These are phyloP conservation scores for Sporisorium graminicola DNA, from an alignment of 1,284 basidiomycete genomes.

Conservation along the genomic window DNA sequence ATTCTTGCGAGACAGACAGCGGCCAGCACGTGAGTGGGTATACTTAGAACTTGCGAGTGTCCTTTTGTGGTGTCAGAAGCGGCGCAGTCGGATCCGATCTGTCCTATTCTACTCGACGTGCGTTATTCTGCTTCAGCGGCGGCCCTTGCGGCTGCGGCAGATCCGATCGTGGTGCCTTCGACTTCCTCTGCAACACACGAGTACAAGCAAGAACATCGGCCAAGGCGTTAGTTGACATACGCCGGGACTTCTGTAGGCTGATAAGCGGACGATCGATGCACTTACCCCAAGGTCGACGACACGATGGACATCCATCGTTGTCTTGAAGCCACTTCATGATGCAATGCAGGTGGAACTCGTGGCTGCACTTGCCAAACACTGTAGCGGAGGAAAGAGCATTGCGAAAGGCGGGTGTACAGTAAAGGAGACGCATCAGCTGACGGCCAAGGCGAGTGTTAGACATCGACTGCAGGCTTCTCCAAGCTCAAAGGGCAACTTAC, in stretches of 20 bases:
- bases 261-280: neutral
- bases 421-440: neutral
- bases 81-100: neutral
- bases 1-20: neutral
- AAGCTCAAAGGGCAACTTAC: conserved; percentile 39
- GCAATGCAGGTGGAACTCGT: conserved; percentile 69
- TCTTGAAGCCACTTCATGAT: conserved; percentile 68
- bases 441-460: no score
- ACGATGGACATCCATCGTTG: conserved; percentile 56
- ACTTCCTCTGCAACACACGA: conserved; percentile 36
- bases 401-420: neutral
- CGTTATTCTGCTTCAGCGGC: conserved; percentile 8
- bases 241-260: neutral
- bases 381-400: conserved; percentile 2
- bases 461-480: neutral
- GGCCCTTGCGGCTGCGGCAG: neutral
- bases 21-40: neutral
- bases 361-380: conserved; percentile 68
- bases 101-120: neutral
- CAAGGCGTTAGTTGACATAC: neutral
- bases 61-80: neutral
- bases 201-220: neutral
- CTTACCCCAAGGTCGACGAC: conserved; percentile 57
- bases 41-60: neutral
- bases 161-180: conserved; percentile 46